Conservation (phyloP, 768 basidiomycete genomes). For the Gautieria morchelliformis region DNA sequence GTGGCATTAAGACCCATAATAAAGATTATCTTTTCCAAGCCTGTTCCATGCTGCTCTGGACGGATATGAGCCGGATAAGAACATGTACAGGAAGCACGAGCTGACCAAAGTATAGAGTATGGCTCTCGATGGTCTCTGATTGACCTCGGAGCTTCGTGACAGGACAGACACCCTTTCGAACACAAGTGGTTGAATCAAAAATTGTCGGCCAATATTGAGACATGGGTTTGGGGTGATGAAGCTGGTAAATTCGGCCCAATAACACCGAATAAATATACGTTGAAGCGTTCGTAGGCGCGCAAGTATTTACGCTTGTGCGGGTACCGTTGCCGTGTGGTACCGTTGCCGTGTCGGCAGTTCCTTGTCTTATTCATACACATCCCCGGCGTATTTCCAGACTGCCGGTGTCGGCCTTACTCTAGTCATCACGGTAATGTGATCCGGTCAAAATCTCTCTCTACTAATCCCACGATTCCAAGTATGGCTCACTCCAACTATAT, state of each 20-base stretch:
- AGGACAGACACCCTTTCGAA: constrained; percentile 68
- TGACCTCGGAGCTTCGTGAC: constrained; percentile 44
- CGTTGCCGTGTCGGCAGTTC: too few relatives aligned
- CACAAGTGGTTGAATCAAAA: constrained; percentile 53
- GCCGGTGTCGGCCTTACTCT: too few relatives aligned
- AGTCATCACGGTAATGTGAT: too few relatives aligned
- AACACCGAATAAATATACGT: too few relatives aligned
- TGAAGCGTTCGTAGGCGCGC: too few relatives aligned
- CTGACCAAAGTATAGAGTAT: constrained; percentile 57
- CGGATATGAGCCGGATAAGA: neutral
- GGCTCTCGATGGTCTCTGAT: constrained; percentile 43
- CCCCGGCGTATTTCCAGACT: too few relatives aligned
- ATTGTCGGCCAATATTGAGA: constrained; percentile 25
- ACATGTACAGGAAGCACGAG: neutral
- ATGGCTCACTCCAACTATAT: neutral
- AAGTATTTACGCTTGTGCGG: too few relatives aligned
- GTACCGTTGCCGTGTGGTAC: too few relatives aligned
- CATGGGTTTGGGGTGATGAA: neutral
- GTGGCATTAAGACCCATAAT: constrained; percentile 72
- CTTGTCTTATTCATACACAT: too few relatives aligned
- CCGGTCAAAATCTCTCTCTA: too few relatives aligned
- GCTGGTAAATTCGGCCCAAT: neutral
- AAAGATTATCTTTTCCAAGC: constrained; percentile 56
- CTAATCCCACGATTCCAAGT: neutral
- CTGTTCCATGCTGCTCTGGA: constrained; percentile 58